Percentiles rank a stretch among this genome's conserved stretches.
These are phyloP conservation scores for Entrophospora sp. DNA, from an alignment of 192 early-diverging fungal species.

Conservation along the genomic window DNA sequence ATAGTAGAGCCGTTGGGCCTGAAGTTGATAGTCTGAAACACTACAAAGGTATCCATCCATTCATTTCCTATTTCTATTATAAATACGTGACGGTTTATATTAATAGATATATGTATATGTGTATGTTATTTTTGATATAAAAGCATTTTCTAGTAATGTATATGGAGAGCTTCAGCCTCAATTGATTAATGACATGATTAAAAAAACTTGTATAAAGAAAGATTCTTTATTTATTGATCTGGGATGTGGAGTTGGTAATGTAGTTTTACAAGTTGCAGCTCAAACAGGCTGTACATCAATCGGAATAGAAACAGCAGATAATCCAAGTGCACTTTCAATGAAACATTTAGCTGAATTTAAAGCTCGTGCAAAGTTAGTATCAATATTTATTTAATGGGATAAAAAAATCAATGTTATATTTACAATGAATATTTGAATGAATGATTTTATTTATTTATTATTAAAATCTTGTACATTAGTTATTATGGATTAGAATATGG, in stretches of 20 bases:
- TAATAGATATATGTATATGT: no score
- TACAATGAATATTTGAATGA: neutral
- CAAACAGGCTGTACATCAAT: constrained; percentile 71
- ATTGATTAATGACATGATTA: constrained; percentile 78
- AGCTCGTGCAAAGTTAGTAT: constrained; percentile 62
- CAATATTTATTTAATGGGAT: neutral
- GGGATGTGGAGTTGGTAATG: constrained; percentile 93
- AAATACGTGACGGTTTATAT: no score
- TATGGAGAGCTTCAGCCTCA: constrained; percentile 90
- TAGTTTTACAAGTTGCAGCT: constrained; percentile 91
- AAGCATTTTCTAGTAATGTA: neutral
- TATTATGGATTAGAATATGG: constrained; percentile 54
- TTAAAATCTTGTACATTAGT: constrained; percentile 17
- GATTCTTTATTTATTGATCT: constrained; percentile 84
- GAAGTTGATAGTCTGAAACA: no score
- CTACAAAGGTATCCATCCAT: no score
- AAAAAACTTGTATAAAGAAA: constrained; percentile 50
- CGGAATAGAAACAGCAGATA: constrained; percentile 83
- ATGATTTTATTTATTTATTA: neutral
- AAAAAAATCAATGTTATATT: no score
- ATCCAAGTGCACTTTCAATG: no score
- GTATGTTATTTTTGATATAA: no score
- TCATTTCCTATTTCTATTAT: no score
- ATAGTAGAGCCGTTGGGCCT: no score
- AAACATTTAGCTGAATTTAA: constrained; percentile 80